Evolutionary conservation across 2,329 filamentous ascomycete species (phyloP).

Genomic region (Arthroderma sp.): DNA sequence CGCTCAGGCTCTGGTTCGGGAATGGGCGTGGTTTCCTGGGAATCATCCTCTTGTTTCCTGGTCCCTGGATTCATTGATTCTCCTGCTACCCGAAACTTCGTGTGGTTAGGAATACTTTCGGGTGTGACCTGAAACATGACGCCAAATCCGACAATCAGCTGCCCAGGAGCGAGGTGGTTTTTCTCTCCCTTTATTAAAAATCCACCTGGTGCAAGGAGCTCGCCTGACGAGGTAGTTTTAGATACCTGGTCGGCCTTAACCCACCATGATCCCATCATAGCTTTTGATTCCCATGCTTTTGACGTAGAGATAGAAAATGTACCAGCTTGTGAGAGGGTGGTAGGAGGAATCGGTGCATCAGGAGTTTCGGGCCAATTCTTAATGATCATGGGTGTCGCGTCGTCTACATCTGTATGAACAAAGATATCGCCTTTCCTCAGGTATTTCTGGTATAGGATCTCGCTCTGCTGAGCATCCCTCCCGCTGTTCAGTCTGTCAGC

Average conservation of each 20-base stretch:
- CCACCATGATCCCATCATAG: slow-evolving; percentile 94
- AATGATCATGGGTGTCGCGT: slow-evolving; percentile 72
- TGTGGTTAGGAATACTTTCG: slow-evolving; percentile 67
- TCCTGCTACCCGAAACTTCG: slow-evolving; percentile 53
- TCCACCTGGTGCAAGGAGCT: slow-evolving; percentile 62
- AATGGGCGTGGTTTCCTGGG: slow-evolving; percentile 11
- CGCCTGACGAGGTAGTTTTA: slow-evolving; percentile 67
- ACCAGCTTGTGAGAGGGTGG: slow-evolving; percentile 82
- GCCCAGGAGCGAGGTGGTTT: slow-evolving; percentile 78
- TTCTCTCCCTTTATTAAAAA: slow-evolving; percentile 79
- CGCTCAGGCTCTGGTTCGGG: neutral
- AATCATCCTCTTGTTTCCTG: slow-evolving; percentile 8
- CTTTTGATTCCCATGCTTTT: slow-evolving; percentile 90
- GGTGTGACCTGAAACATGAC: slow-evolving; percentile 81
- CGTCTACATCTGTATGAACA: slow-evolving; percentile 77
- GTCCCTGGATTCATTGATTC: slow-evolving; percentile 4
- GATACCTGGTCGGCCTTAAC: slow-evolving; percentile 80
- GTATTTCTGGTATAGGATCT: slow-evolving; percentile 78
- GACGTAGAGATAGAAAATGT: slow-evolving; percentile 73
- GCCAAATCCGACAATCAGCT: slow-evolving; percentile 74
- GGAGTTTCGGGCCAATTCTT: slow-evolving; percentile 70
- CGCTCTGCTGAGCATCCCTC: slow-evolving; percentile 77
- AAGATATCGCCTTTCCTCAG: slow-evolving; percentile 83
- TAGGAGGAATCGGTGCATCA: slow-evolving; percentile 79
- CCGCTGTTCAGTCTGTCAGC: slow-evolving; percentile 33